Conservation (phyloP, 2,329 filamentous ascomycete genomes). For the Trichoderma aggressivum region DNA sequence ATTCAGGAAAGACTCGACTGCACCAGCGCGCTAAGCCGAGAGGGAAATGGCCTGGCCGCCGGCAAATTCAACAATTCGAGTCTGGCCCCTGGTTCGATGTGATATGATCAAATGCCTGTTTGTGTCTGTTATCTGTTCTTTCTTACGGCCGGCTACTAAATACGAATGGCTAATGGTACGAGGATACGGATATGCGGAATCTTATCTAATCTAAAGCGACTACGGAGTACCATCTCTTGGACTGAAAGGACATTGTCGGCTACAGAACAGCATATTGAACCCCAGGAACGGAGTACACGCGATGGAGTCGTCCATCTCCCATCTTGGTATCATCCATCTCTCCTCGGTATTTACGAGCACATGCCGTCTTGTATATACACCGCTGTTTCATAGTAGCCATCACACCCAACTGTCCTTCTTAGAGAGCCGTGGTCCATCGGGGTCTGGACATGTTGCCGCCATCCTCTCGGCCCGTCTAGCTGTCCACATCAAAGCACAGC, state of each 20-base stretch:
- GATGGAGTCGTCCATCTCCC: neutral
- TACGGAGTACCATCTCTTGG: too few species aligned
- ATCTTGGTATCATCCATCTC: neutral
- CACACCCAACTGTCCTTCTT: neutral
- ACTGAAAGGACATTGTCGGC: neutral
- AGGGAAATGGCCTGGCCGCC: neutral
- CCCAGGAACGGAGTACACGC: neutral
- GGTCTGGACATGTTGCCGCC: neutral
- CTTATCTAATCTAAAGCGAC: too few species aligned
- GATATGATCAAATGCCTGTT: neutral
- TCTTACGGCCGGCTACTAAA: neutral
- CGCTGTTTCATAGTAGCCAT: neutral
- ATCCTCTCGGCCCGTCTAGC: neutral
- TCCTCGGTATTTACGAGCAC: neutral
- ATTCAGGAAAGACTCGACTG: conserved; percentile 15
- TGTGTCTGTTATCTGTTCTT: neutral
- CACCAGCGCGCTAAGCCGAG: neutral
- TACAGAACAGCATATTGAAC: neutral
- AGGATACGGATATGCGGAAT: too few species aligned
- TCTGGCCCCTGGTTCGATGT: neutral
- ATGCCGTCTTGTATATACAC: neutral
- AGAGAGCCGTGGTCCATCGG: neutral
- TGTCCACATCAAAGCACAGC: neutral
- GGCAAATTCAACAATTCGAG: neutral
- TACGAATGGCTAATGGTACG: neutral